Evolutionary conservation across 1,284 basidiomycete species (phyloP), one percentile per base, ranked within the genome.

Genomic region (Ustilago lituana): DNA sequence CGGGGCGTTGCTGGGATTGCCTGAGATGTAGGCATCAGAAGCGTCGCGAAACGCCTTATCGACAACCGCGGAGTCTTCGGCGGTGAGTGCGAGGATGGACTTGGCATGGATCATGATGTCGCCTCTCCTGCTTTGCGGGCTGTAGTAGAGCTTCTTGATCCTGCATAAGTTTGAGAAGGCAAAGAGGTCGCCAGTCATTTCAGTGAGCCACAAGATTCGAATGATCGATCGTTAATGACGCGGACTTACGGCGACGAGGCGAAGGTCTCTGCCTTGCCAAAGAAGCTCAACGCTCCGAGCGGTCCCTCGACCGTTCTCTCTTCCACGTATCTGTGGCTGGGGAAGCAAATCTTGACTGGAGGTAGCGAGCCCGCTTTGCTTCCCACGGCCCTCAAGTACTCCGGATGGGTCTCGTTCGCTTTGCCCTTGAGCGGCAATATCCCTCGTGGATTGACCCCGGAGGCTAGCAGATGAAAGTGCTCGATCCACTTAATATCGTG

Each of bases 81-180:
- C 27, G 9, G 52, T 45, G 40, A 66, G 51, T 6, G 68, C 75
- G n/a, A 81, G 44, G 20, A 81, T 43, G 12, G 60, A 67, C 40
- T 82, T 82, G 41, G 74, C 76, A 46, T 82, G 80, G 39, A 82
- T 82, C 54, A 82, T 59, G n/a, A 82, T 22, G 22, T 76, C 59
- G 27, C 78, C 79, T 7, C 79, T 66, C 4, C 64, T 29, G 15
- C 68, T 73, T 9, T 61, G 55, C 4, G 78, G 76, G 47, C 67
- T 70, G 27, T 62, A 38, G 23, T 64, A 75, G 4, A 78, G 57
- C 2, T 38, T 22, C 46, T 72, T 62, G 38, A 47, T 60, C 17
- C 56, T 66, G 43, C 12, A 14, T n/a, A n/a, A n/a, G n/a, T n/a
- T n/a, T n/a, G n/a, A n/a, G n/a, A n/a, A n/a, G n/a, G n/a, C n/a